phyloP scores from a whole-genome alignment of 306 rosid species.

The Gillenia trifoliata region DNA sequence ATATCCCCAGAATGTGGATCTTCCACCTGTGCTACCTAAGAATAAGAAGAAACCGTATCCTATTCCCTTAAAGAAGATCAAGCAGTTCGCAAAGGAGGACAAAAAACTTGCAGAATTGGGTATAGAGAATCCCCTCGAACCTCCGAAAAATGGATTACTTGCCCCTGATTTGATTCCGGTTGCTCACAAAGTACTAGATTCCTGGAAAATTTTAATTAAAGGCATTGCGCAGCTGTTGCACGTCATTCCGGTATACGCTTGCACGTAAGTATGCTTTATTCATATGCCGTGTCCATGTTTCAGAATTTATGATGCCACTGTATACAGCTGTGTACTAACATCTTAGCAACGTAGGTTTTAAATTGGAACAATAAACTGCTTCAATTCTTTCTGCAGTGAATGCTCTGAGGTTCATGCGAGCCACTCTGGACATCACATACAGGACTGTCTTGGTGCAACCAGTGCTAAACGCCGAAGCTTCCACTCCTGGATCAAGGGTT shows the following conservation, averaged over 20 bases:
- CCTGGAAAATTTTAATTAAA: constrained; percentile 84
- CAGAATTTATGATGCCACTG: constrained; percentile 1
- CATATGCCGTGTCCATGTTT: neutral
- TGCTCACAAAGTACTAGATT: constrained; percentile 71
- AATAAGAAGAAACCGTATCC: constrained; percentile 88
- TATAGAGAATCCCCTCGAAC: constrained; percentile 77
- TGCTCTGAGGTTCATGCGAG: constrained; percentile 94
- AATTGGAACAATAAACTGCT: neutral
- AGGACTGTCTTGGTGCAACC: constrained; percentile 56
- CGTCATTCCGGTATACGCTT: constrained; percentile 72
- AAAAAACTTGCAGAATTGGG: constrained; percentile 74
- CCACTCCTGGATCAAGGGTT: constrained; percentile 87
- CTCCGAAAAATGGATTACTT: constrained; percentile 84
- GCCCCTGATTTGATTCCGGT: constrained; percentile 73
- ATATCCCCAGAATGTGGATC: constrained; percentile 69
- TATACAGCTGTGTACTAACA: neutral
- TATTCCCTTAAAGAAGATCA: constrained; percentile 69
- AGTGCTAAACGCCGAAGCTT: constrained; percentile 61
- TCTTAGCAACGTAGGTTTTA: neutral
- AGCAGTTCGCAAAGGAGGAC: constrained; percentile 52
- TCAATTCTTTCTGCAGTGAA: constrained; percentile 53
- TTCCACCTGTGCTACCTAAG: constrained; percentile 63
- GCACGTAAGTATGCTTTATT: constrained; percentile 49
- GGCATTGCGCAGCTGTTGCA: constrained; percentile 78
- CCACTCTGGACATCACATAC: constrained; percentile 59